These are phyloP conservation scores for Saccharomycopsis hybrid DNA, from an alignment of 1,139 yeast genomes.

Conservation along the genomic window DNA sequence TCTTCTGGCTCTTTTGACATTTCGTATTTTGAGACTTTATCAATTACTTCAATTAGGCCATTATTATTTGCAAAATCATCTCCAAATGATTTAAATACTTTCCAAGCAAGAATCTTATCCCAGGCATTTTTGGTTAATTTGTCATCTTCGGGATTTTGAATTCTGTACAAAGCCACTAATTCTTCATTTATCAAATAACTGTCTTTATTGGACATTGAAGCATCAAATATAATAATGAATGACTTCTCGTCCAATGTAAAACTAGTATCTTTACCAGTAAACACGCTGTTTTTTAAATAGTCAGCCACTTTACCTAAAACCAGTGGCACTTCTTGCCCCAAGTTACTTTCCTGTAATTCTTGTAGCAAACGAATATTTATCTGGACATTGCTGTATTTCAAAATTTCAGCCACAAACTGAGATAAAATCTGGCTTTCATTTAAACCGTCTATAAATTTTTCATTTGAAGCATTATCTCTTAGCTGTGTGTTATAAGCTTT, in stretches of 20 bases:
- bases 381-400: background rate
- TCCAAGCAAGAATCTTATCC: constrained; percentile 16
- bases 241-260: background rate
- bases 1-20: constrained; percentile 1
- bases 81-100: constrained; percentile 12
- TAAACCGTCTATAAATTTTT: background rate
- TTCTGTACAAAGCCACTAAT: background rate
- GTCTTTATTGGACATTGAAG: constrained; percentile 6
- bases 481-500: background rate
- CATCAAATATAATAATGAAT: constrained; percentile 1
- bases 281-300: background rate
- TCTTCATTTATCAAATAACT: constrained; percentile 3
- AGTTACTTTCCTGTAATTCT: background rate
- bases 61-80: background rate
- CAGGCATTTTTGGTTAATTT: constrained; percentile 4
- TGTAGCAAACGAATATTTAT: background rate
- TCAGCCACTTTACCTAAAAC: background rate
- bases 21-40: background rate
- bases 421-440: background rate
- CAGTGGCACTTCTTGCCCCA: background rate
- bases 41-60: constrained; percentile 1
- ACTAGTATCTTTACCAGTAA: background rate
- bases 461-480: background rate
- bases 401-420: background rate
- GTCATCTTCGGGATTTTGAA: background rate